A percentile compares a stretch with the other conserved stretches of the same genome.
phyloP scores from a whole-genome alignment of 768 basidiomycete species.

The Hysterangium stoloniferum region DNA sequence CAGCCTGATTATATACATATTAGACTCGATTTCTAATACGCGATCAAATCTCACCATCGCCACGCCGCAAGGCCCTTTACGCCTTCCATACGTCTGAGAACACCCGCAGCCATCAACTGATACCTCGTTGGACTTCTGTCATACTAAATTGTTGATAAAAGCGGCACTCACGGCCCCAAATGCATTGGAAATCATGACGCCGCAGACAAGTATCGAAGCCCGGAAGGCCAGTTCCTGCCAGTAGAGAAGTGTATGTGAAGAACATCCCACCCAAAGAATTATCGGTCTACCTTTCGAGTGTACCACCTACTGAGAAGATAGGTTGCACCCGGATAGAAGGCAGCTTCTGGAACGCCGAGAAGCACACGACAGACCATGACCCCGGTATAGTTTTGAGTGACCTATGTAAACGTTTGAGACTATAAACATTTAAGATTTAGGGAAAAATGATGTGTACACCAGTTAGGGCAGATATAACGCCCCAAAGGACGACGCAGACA shows the following conservation, averaged over 20 bases:
- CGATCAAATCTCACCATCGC: slow-evolving; percentile 45
- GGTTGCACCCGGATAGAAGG: slow-evolving; percentile 55
- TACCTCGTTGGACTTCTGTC: not conserved
- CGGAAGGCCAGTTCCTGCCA: slow-evolving; percentile 57
- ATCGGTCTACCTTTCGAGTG: slow-evolving; percentile 24
- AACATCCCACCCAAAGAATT: not conserved
- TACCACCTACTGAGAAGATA: slow-evolving; percentile 33
- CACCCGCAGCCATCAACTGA: slow-evolving; percentile 68
- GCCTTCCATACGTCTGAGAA: slow-evolving; percentile 62
- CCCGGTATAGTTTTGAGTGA: slow-evolving; percentile 46
- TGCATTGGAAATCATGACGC: slow-evolving; percentile 56
- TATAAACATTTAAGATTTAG: not conserved
- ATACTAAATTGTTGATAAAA: not conserved
- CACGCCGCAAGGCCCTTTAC: slow-evolving; percentile 58
- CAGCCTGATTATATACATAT: slow-evolving; percentile 33
- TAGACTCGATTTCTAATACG: not conserved
- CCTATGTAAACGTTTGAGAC: slow-evolving; percentile 25
- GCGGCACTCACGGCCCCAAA: slow-evolving; percentile 50
- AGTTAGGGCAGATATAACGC: slow-evolving; percentile 52
- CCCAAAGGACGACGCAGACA: slow-evolving; percentile 53
- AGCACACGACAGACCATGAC: slow-evolving; percentile 51
- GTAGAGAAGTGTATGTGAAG: slow-evolving; percentile 50
- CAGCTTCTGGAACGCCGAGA: slow-evolving; percentile 57
- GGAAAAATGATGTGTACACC: slow-evolving; percentile 35
- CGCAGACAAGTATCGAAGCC: slow-evolving; percentile 51